Percentiles rank a stretch among this genome's conserved stretches.
Evolutionary conservation across 2,329 filamentous ascomycete genomes (phyloP).

Genomic region (Beauveria rudraprayagi): DNA sequence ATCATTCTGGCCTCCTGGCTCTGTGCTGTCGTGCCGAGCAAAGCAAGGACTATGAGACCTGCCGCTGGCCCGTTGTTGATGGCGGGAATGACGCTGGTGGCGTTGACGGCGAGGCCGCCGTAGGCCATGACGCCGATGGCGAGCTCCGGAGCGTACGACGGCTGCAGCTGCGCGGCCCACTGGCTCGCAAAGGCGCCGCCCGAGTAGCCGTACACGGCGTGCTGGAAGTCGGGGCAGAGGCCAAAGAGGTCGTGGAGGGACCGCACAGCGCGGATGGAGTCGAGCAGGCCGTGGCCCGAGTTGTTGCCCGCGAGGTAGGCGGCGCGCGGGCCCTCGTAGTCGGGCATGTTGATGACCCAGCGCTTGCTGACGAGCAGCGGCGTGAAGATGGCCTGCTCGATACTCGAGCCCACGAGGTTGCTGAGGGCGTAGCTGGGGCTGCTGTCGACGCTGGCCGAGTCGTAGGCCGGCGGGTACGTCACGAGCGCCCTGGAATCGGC

Average conservation of each 20-base stretch:
- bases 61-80: conserved; percentile 22
- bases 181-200: conserved; percentile 45
- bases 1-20: conserved; percentile 13
- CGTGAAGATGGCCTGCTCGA: conserved; percentile 7
- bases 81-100: conserved; percentile 26
- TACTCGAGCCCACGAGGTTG: conserved; percentile 6
- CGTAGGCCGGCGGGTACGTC: conserved; percentile 30
- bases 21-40: conserved; percentile 17
- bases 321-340: conserved; percentile 37
- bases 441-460: conserved; percentile 28
- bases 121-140: conserved; percentile 39
- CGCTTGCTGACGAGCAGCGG: conserved; percentile 27
- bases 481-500: conserved; percentile 17
- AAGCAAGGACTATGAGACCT: conserved; percentile 16
- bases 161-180: conserved; percentile 44
- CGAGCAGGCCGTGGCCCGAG: conserved; percentile 36
- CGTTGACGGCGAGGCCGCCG: conserved; percentile 38
- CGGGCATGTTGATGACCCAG: conserved; percentile 38
- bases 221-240: conserved; percentile 25
- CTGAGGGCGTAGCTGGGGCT: conserved; percentile 28
- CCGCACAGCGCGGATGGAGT: conserved; percentile 36
- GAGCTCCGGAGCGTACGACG: conserved; percentile 45
- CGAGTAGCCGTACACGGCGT: conserved; percentile 48
- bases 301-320: conserved; percentile 35
- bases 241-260: conserved; percentile 19